Percentiles rank a stretch among this genome's conserved stretches.
Conservation (phyloP, 495 filamentous ascomycete genomes). For the Hypoxylon cercidicola region DNA sequence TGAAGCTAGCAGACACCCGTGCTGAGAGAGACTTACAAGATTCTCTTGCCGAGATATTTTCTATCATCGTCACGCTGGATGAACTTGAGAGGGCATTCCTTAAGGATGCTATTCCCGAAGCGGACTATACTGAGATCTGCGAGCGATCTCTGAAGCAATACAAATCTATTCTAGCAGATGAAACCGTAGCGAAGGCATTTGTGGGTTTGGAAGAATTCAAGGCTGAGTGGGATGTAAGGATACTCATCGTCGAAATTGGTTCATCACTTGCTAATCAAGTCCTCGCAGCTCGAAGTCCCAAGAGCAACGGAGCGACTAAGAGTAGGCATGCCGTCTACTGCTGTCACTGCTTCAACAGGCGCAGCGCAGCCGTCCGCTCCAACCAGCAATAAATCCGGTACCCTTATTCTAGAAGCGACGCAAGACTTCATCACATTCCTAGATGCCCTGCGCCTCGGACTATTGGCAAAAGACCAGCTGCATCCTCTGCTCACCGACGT, state of each 20-base stretch:
- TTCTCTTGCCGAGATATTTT: slow-evolving; percentile 96
- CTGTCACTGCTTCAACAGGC: slow-evolving; percentile 64
- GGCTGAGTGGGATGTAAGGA: slow-evolving; percentile 84
- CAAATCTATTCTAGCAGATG: slow-evolving; percentile 89
- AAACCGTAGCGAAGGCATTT: slow-evolving; percentile 83
- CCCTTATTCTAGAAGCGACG: slow-evolving; percentile 84
- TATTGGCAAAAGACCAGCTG: slow-evolving; percentile 92
- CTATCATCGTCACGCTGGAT: slow-evolving; percentile 94
- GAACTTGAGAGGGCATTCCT: slow-evolving; percentile 97
- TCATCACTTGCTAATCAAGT: slow-evolving; percentile 22
- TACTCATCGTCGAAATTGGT: slow-evolving; percentile 15
- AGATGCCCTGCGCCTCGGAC: slow-evolving; percentile 88
- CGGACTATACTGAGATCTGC: slow-evolving; percentile 95
- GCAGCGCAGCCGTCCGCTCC: slow-evolving; percentile 57
- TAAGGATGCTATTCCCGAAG: slow-evolving; percentile 91
- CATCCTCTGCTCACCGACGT: slow-evolving; percentile 93
- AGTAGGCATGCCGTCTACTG: slow-evolving; percentile 80
- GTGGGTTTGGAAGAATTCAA: slow-evolving; percentile 94
- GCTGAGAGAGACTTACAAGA: slow-evolving; percentile 93
- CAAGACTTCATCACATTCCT: slow-evolving; percentile 99
- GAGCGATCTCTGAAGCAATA: slow-evolving; percentile 94
- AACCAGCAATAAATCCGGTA: slow-evolving; percentile 70
- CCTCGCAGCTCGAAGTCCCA: slow-evolving; percentile 84
- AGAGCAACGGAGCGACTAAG: slow-evolving; percentile 92
- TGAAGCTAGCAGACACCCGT: slow-evolving; percentile 85